phyloP scores from a whole-genome alignment of 1,284 basidiomycete species.

The Thelephora terrestris region DNA sequence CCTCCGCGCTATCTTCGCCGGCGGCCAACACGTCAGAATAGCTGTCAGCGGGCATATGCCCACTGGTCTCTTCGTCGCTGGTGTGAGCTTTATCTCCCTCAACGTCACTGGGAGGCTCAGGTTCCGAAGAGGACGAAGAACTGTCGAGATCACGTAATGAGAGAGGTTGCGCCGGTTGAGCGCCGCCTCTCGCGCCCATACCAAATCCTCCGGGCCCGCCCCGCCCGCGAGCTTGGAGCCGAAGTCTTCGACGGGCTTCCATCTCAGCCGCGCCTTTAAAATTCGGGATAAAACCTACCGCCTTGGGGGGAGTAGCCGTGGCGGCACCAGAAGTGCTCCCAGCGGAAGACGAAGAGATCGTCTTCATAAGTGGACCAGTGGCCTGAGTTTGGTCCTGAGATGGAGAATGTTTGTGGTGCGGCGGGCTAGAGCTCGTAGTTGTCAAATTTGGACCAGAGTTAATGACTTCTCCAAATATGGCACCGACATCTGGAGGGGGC shows the following conservation, averaged over 20 bases:
- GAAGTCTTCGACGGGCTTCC: constrained; percentile 54
- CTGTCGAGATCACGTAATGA: constrained; percentile 34
- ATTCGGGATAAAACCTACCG: constrained; percentile 47
- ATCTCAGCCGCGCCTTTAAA: constrained; percentile 72
- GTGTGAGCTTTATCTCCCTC: too few relatives aligned
- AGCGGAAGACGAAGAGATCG: background rate
- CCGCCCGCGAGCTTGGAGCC: constrained; percentile 35
- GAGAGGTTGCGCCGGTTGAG: background rate
- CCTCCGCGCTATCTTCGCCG: constrained; percentile 32
- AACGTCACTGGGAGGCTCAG: constrained; percentile 7
- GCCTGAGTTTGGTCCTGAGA: background rate
- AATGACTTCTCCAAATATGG: background rate
- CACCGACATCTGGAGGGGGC: background rate
- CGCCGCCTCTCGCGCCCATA: background rate
- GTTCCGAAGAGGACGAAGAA: constrained; percentile 33
- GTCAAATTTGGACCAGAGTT: background rate
- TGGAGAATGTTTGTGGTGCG: background rate
- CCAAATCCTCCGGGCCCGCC: too few relatives aligned
- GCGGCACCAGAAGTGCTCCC: constrained; percentile 7
- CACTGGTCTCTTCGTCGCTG: too few relatives aligned
- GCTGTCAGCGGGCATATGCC: too few relatives aligned
- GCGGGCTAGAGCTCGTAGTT: background rate
- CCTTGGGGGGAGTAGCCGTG: background rate
- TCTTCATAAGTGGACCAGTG: constrained; percentile 4
- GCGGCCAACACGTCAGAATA: constrained; percentile 1